Evolutionary conservation across 306 rosid genomes (phyloP), one percentile per base, ranked within the genome.

Genomic region (Benincasa hispida): DNA sequence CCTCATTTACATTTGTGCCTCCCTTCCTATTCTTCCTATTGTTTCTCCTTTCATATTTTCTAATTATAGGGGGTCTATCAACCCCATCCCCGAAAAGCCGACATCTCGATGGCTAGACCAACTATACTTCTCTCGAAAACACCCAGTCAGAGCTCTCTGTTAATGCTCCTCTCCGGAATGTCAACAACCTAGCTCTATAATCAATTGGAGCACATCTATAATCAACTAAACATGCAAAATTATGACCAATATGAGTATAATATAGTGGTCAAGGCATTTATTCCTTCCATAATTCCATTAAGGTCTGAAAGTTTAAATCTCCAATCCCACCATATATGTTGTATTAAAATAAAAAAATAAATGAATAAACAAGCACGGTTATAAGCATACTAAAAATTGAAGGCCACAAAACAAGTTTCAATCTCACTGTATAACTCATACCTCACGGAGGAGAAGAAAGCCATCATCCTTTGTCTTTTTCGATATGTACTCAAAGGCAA

Each of bases 401-500:
- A 61, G 11, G n/a, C 10, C 19, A 67, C 19, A 10, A 24, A 67
- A 37, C 68, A 2, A 34, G n/a, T 67, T 57, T 59, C 55, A 48
- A 28, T 47, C 24, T 22, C 41, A 27, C 8, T 48, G 6, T 48
- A 21, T 30, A 42, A 45, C 76, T 56, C 86, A 63, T 13, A 91
- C 93, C 93, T 87, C 74, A 0, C 3, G 24, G 25, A 87, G 37
- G 21, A 76, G 74, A 56, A 87, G 75, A 70, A 42, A 25, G 2
- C 19, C 88, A 65, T 87, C 88, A 15, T 80, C 78, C 76, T 57
- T 81, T 14, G 74, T 50, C 59, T 61, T 79, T n/a, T 55, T 11
- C 13, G 45, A 22, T 58, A 86, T 58, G 19, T 1, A 4, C 27
- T 78, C 86, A 25, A 84, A 24, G 0, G 92, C 93, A 47, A 85